Evolutionary conservation across 2,329 filamentous ascomycete genomes (phyloP).

Genomic region (Anthostomella pinea): DNA sequence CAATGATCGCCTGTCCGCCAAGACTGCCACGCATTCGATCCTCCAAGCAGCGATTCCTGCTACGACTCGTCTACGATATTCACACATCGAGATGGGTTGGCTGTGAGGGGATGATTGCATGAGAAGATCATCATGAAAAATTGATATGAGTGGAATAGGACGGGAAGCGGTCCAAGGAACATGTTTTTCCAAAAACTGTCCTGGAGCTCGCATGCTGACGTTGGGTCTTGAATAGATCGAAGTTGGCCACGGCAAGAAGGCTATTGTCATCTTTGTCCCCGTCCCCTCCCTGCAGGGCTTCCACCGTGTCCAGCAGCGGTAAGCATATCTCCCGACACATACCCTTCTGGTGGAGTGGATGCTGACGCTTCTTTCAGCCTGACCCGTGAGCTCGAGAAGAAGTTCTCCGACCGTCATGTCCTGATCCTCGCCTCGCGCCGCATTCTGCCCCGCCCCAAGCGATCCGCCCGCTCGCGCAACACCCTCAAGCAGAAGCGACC

Average conservation of each 20-base stretch:
- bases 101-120: constrained; percentile 20
- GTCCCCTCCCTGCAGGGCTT: constrained; percentile 97
- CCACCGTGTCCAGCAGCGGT: constrained; percentile 99
- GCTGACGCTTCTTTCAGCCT: constrained; percentile 59
- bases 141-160: constrained; percentile 58
- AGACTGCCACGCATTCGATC: constrained; percentile 7
- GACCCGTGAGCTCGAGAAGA: constrained; percentile 99
- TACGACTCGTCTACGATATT: constrained; percentile 19
- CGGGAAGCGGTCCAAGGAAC: constrained; percentile 73
- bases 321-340: constrained; percentile 44
- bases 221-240: constrained; percentile 81
- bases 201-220: constrained; percentile 77
- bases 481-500: constrained; percentile 98
- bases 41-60: constrained; percentile 20
- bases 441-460: constrained; percentile 98
- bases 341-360: constrained; percentile 1
- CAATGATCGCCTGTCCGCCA: constrained; percentile 7
- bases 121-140: constrained; percentile 20
- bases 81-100: constrained; percentile 15
- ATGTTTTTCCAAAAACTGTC: constrained; percentile 41
- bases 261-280: constrained; percentile 99
- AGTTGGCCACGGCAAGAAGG: constrained; percentile 99
- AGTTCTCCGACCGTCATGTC: constrained; percentile 99
- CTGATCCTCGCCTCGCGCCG: constrained; percentile 98
- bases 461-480: constrained; percentile 93